Percentiles rank a stretch among this genome's conserved stretches.
Evolutionary conservation across 2,329 filamentous ascomycete species (phyloP).

Genomic region (Calonectria fujianensis): DNA sequence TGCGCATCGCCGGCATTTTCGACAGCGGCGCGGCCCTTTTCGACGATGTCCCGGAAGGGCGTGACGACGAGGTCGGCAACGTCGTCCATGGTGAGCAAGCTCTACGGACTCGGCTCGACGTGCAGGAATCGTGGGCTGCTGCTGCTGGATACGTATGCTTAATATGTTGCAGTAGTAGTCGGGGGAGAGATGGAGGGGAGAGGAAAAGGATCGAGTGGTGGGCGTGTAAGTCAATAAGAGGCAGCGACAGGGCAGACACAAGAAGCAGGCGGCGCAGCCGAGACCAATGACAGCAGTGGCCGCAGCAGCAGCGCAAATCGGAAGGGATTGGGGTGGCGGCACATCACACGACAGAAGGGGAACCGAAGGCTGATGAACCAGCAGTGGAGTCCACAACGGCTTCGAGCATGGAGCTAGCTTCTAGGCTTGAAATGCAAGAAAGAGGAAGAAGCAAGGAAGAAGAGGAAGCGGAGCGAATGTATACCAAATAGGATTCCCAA

Average conservation of each 20-base stretch:
- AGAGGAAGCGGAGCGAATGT: constrained; percentile 32
- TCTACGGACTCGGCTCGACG: constrained; percentile 29
- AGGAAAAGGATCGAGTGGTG: constrained; percentile 35
- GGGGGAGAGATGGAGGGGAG: constrained; percentile 31
- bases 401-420: constrained; percentile 27
- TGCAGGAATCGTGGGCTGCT: constrained; percentile 10
- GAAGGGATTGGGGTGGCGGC: constrained; percentile 23
- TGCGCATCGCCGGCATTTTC: constrained; percentile 68
- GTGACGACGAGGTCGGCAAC: constrained; percentile 67
- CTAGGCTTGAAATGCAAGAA: constrained; percentile 26
- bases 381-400: constrained; percentile 34
- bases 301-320: constrained; percentile 21
- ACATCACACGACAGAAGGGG: constrained; percentile 42
- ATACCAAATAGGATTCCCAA: constrained; percentile 22
- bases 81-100: constrained; percentile 60
- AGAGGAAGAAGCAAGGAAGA: constrained; percentile 32
- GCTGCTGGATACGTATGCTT: constrained; percentile 7
- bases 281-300: constrained; percentile 30
- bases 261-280: constrained; percentile 34
- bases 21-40: constrained; percentile 69
- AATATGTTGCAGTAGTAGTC: constrained; percentile 11
- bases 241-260: constrained; percentile 39
- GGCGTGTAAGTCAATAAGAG: constrained; percentile 56
- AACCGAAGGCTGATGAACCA: constrained; percentile 35
- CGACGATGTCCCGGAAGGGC: constrained; percentile 72